phyloP scores from a whole-genome alignment of 768 basidiomycete genomes.

The Rhizopogon sp. region DNA sequence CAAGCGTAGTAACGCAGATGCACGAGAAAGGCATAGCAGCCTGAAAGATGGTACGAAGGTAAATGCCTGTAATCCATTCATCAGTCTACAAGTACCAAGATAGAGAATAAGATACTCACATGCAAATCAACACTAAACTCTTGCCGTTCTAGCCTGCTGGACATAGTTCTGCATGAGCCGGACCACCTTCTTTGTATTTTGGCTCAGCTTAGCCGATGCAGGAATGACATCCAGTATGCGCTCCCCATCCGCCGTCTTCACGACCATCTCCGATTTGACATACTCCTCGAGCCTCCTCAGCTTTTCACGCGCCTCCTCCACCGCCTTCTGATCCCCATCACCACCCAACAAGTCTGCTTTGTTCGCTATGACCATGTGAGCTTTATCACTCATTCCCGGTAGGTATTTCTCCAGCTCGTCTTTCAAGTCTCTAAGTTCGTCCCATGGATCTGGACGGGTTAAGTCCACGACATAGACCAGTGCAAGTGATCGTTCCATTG shows the following conservation, averaged over 20 bases:
- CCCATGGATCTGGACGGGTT: conserved; percentile 66
- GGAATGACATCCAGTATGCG: conserved; percentile 66
- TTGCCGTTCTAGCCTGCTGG: conserved; percentile 33
- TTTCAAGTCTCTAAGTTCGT: conserved; percentile 65
- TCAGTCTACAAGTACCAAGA: not conserved
- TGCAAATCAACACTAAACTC: not conserved
- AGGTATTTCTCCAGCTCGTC: conserved; percentile 85
- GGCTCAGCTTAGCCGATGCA: conserved; percentile 78
- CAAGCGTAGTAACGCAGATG: not conserved
- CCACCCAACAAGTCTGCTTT: conserved; percentile 85
- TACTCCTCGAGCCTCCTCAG: conserved; percentile 51
- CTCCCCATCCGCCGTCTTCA: conserved; percentile 16
- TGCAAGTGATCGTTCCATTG: conserved; percentile 87
- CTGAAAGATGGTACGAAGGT: not conserved
- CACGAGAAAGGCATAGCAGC: not conserved
- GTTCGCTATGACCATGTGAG: conserved; percentile 84
- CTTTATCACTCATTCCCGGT: conserved; percentile 70
- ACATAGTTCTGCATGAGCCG: conserved; percentile 65
- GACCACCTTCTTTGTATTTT: conserved; percentile 74
- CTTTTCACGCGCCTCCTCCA: conserved; percentile 53
- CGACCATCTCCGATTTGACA: conserved; percentile 42
- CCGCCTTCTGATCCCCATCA: conserved; percentile 37
- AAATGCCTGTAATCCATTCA: not conserved
- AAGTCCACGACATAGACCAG: conserved; percentile 93
- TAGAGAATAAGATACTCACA: not conserved